A percentile compares a stretch with the other conserved stretches of the same genome.
Conservation (phyloP, 768 basidiomycete genomes). For the Lyophyllum semitale region DNA sequence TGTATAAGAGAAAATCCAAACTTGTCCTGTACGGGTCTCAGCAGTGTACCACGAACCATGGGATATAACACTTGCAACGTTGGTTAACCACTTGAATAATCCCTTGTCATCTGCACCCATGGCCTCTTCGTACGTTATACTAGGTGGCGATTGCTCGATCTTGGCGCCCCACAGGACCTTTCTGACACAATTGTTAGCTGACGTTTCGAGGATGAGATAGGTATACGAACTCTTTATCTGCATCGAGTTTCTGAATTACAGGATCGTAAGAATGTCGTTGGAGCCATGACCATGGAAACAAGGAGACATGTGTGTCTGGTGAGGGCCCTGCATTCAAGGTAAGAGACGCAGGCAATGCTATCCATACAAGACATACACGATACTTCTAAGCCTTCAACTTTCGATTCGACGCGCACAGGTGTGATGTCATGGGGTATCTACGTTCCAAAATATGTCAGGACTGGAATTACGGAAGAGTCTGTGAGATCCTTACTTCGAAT, state of each 20-base stretch:
- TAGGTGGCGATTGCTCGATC: slow-evolving; percentile 76
- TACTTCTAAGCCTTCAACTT: slow-evolving; percentile 66
- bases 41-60: slow-evolving; percentile 1
- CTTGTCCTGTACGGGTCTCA: slow-evolving; percentile 51
- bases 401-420: slow-evolving; percentile 59
- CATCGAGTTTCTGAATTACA: slow-evolving; percentile 33
- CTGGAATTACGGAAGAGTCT: background rate
- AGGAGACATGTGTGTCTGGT: slow-evolving; percentile 66
- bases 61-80: slow-evolving; percentile 57
- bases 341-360: background rate
- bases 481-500: slow-evolving; percentile 57
- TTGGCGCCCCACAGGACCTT: slow-evolving; percentile 82
- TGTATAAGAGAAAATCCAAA: slow-evolving; percentile 90
- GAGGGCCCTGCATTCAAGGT: slow-evolving; percentile 48
- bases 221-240: slow-evolving; percentile 47
- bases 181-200: slow-evolving; percentile 28
- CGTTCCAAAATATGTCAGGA: background rate
- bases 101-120: slow-evolving; percentile 69
- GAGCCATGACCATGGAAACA: slow-evolving; percentile 90
- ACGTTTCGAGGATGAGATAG: background rate
- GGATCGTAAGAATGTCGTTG: slow-evolving; percentile 81
- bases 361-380: slow-evolving; percentile 54
- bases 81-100: slow-evolving; percentile 78
- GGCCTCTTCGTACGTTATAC: slow-evolving; percentile 68
- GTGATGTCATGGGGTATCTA: slow-evolving; percentile 80